These are phyloP conservation scores for Aspergillus chevalieri DNA, from an alignment of 2,329 filamentous ascomycete genomes.

Conservation along the genomic window DNA sequence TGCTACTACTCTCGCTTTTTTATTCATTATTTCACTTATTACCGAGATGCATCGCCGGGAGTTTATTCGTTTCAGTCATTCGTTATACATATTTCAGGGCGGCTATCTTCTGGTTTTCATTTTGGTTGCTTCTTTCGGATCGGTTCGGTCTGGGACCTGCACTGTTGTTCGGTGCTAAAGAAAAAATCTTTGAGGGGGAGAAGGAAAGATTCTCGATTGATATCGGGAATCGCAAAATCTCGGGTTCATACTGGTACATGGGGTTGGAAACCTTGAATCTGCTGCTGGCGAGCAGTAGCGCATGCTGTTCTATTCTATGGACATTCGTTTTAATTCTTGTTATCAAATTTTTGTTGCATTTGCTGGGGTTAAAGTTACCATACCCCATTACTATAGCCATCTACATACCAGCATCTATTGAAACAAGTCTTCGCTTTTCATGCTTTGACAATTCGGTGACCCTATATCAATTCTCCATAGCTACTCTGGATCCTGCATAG, in stretches of 20 bases:
- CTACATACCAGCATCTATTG: too few species aligned
- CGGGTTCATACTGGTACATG: background rate
- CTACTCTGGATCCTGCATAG: too few species aligned
- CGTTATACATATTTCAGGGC: constrained; percentile 17
- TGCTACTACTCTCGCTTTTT: constrained; percentile 4
- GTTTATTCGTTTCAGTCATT: constrained; percentile 18
- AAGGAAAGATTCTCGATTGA: background rate
- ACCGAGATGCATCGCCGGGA: constrained; percentile 26
- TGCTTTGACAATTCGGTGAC: too few species aligned
- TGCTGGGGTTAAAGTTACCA: background rate
- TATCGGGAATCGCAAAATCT: background rate
- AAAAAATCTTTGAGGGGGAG: too few species aligned
- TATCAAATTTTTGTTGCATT: background rate
- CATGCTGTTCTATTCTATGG: background rate
- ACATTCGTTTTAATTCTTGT: background rate
- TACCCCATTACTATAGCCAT: background rate
- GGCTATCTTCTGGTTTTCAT: constrained; percentile 11
- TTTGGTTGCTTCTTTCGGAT: constrained; percentile 2
- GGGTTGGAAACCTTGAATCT: background rate
- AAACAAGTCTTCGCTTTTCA: too few species aligned
- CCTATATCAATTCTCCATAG: too few species aligned
- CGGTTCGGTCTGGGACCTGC: background rate
- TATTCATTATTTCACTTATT: constrained; percentile 5
- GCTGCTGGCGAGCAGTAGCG: constrained; percentile 3
- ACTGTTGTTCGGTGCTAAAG: too few species aligned